phyloP scores from a whole-genome alignment of 1,284 basidiomycete species.

The Cryptococcus depauperatus region DNA sequence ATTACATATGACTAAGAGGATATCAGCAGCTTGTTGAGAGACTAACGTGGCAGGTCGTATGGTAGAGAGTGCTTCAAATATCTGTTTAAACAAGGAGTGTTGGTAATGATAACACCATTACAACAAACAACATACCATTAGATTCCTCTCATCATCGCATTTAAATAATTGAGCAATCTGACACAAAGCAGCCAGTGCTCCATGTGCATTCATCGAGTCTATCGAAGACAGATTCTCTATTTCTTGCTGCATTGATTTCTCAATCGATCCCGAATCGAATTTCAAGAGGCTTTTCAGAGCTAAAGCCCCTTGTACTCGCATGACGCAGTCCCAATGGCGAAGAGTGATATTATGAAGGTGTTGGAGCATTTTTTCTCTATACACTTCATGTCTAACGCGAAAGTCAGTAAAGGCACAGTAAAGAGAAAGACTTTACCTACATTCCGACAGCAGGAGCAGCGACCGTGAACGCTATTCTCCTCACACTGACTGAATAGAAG shows the following conservation, averaged over 20 bases:
- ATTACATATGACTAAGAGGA: constrained; percentile 65
- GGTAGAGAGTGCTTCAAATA: constrained; percentile 39
- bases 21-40: constrained; percentile 62
- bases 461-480: constrained; percentile 71
- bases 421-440: constrained; percentile 53
- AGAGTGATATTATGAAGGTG: constrained; percentile 69
- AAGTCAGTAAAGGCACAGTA: constrained; percentile 20
- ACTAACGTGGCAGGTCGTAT: constrained; percentile 55
- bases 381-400: constrained; percentile 51
- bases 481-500: constrained; percentile 84
- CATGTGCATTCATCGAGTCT: constrained; percentile 70
- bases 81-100: constrained; percentile 14
- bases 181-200: constrained; percentile 64
- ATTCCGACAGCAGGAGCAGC: constrained; percentile 78
- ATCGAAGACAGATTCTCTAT: constrained; percentile 54
- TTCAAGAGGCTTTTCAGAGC: constrained; percentile 64
- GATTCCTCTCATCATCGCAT: constrained; percentile 10
- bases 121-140: constrained; percentile 5
- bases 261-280: constrained; percentile 36
- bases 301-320: constrained; percentile 72
- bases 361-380: constrained; percentile 61
- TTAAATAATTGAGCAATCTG: constrained; percentile 53
- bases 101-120: background rate
- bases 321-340: constrained; percentile 79
- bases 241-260: constrained; percentile 32